Base-by-base conservation (phyloP, 1,284 basidiomycete genomes). In the Mycena sp. region DNA sequence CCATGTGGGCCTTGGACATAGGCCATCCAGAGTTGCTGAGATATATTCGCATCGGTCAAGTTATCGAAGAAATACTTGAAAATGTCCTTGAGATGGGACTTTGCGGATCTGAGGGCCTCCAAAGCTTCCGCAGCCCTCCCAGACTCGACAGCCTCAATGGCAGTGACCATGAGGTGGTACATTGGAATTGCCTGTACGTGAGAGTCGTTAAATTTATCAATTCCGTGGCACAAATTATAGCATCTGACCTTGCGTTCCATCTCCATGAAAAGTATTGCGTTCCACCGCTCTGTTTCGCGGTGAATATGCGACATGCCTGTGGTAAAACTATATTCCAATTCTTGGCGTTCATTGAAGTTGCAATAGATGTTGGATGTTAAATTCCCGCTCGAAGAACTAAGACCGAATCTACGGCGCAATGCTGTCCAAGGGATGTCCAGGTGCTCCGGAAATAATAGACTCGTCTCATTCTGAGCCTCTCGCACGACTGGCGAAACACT, bases 1-100 rank as follows among this genome's bases (percentile, higher is more conserved):
- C 63, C 67, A 11, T 68, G 67, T 29, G 58, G 61, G 29, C 67
- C 67, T 58, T 68, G 67, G 21, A 49, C 56, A 41, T 68, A 68
- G 14, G 67, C 62, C 30, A 65, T 57, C 67, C 67, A 68, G 23
- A 65, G 41, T 11, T 54, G 30, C 16, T 30, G 59, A 17, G 60
- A 61, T 19, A 68, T 48, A 29, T 68, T 65, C 16, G 43, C 37
- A 37, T 68, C 63, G 43, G 54, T 58, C 25, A 68, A 51, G 26
- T 60, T 57, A 11, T 63, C 63, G 52, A 64, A 68, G 45, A 68
- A 68, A 28, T 56, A 64, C 28, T 63, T 58, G 46, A 68, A 65
- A 11, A 58, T 48, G 17, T 37, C 46, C 28, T 60, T 58, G 29
- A 65, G 52, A 21, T 51, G 37, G 9, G 43, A 40, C 32, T 63